A percentile compares a stretch with the other conserved stretches of the same genome.
Evolutionary conservation across 805 yeast species (phyloP).

Genomic region (Candida awuae): DNA sequence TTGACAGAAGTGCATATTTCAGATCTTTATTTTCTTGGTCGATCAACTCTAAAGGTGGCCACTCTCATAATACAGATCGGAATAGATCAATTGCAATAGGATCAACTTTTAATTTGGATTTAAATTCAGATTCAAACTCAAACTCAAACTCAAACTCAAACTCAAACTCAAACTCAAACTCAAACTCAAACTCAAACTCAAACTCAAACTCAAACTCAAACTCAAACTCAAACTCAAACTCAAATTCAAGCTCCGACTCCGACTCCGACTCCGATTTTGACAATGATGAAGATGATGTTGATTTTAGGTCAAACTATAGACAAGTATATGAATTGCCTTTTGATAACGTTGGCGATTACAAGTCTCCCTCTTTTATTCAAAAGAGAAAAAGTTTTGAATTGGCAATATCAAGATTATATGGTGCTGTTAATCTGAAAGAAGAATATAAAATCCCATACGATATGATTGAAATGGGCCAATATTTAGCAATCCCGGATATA

Average conservation of each 20-base stretch:
- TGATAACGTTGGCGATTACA: conserved; percentile 34
- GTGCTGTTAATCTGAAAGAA: conserved; percentile 29
- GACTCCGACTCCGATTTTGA: conserved; percentile 1
- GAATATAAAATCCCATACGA: conserved; percentile 32
- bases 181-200: neutral
- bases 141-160: neutral
- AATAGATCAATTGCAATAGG: too few species aligned
- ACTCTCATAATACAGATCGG: too few species aligned
- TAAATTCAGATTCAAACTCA: neutral
- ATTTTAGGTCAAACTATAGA: too few species aligned
- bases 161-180: neutral
- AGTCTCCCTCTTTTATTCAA: conserved; percentile 19
- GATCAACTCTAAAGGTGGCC: conserved; percentile 11
- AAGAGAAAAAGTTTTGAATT: conserved; percentile 38
- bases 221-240: too few species aligned
- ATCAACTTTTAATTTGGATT: conserved; percentile 6
- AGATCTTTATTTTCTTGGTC: conserved; percentile 40
- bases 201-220: too few species aligned
- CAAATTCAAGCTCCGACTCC: neutral
- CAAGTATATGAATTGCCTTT: conserved; percentile 27
- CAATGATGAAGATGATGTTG: conserved; percentile 3
- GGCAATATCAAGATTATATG: conserved; percentile 41
- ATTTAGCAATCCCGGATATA: conserved; percentile 37
- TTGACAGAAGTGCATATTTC: conserved; percentile 42
- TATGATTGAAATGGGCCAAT: conserved; percentile 44